Conservation (phyloP, 148 eudicot genomes). For the Pharnaceum exiguum region DNA sequence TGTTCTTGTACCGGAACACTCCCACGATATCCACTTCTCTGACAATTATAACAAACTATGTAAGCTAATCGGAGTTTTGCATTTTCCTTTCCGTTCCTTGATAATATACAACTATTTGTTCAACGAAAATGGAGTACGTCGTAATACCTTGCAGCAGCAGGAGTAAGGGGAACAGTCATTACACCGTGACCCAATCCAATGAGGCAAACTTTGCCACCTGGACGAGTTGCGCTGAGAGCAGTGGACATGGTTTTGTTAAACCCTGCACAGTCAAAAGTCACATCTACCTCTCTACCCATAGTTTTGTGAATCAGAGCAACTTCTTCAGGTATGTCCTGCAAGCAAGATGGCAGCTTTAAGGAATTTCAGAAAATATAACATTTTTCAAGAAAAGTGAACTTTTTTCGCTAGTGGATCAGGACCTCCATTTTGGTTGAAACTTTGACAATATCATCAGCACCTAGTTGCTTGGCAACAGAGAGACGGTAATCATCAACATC, state of each 20-base stretch:
- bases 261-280: conserved; percentile 81
- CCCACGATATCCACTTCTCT: conserved; percentile 90
- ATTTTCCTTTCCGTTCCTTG: neutral
- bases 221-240: conserved; percentile 68
- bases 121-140: neutral
- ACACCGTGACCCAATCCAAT: conserved; percentile 80
- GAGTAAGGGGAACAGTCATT: conserved; percentile 83
- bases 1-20: conserved; percentile 82
- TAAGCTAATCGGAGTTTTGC: too few species aligned
- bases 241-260: conserved; percentile 84
- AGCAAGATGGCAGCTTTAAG: neutral
- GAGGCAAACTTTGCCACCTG: conserved; percentile 87
- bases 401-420: neutral
- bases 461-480: conserved; percentile 75
- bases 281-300: conserved; percentile 62
- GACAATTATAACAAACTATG: conserved; percentile 2
- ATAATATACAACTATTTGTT: neutral
- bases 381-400: neutral
- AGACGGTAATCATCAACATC: conserved; percentile 76
- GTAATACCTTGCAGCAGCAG: conserved; percentile 82
- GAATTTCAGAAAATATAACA: neutral
- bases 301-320: conserved; percentile 46
- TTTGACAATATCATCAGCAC: conserved; percentile 67
- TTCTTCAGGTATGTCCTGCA: conserved; percentile 59
- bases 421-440: conserved; percentile 65